A percentile compares a stretch with the other conserved stretches of the same genome.
These are phyloP conservation scores for Epichloe sylvatica DNA, from an alignment of 2,329 filamentous ascomycete species.

Conservation along the genomic window DNA sequence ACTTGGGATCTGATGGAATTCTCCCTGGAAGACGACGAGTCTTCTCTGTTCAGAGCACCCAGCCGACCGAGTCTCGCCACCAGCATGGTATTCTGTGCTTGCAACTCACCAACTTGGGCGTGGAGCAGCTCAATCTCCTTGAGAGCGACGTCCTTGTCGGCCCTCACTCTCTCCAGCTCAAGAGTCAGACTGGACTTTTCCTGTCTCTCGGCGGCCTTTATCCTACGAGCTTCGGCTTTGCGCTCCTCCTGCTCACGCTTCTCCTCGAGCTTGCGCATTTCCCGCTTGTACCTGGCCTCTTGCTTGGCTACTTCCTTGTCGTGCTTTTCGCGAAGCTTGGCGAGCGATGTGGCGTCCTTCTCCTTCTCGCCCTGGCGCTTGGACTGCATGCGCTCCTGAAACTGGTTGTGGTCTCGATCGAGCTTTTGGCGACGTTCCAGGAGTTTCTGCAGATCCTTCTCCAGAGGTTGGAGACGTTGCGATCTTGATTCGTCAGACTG, in stretches of 20 bases:
- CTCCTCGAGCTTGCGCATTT: slow-evolving; percentile 50
- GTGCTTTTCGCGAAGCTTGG: slow-evolving; percentile 50
- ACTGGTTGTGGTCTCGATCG: slow-evolving; percentile 46
- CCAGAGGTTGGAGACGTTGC: slow-evolving; percentile 19
- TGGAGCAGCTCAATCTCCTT: slow-evolving; percentile 42
- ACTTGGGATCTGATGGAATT: slow-evolving; percentile 4
- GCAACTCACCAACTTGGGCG: slow-evolving; percentile 41
- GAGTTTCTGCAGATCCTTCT: slow-evolving; percentile 53
- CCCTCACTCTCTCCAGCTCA: slow-evolving; percentile 37
- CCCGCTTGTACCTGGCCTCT: slow-evolving; percentile 50
- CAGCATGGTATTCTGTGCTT: slow-evolving; percentile 45
- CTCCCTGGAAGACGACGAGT: slow-evolving; percentile 2
- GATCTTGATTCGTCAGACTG: slow-evolving; percentile 27
- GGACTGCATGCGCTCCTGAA: slow-evolving; percentile 32
- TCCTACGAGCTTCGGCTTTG: slow-evolving; percentile 39
- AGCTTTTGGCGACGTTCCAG: slow-evolving; percentile 46
- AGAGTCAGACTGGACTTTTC: slow-evolving; percentile 33
- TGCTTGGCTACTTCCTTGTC: slow-evolving; percentile 50
- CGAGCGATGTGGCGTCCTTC: slow-evolving; percentile 35
- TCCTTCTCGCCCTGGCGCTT: slow-evolving; percentile 34
- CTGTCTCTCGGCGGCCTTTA: slow-evolving; percentile 40
- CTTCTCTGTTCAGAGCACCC: slow-evolving; percentile 21
- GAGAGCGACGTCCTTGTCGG: slow-evolving; percentile 38
- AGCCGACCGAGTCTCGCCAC: slow-evolving; percentile 37
- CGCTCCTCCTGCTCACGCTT: slow-evolving; percentile 47